Evolutionary conservation across 805 yeast genomes (phyloP).

Genomic region (Zygosaccharomyces rouxii): DNA sequence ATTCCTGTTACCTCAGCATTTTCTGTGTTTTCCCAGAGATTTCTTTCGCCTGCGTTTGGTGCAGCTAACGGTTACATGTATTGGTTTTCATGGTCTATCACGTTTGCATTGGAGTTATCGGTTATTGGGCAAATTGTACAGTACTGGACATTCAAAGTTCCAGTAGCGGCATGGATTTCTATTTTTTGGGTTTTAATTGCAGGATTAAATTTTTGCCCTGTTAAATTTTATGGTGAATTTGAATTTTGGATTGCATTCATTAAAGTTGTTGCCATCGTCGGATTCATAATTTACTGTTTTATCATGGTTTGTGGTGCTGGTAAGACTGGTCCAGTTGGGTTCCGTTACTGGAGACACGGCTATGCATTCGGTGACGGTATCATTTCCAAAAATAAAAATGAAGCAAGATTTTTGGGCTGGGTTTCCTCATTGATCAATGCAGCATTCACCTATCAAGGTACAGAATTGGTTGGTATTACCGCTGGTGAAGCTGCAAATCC

Average conservation of each 20-base stretch:
- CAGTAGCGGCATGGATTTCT: conserved; percentile 66
- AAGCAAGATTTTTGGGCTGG: conserved; percentile 66
- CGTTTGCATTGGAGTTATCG: conserved; percentile 69
- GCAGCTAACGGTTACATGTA: conserved; percentile 69
- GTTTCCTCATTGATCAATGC: conserved; percentile 64
- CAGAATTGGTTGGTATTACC: conserved; percentile 69
- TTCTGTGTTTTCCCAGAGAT: conserved; percentile 64
- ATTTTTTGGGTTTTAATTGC: conserved; percentile 59
- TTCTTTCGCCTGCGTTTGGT: conserved; percentile 67
- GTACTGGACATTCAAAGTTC: conserved; percentile 67
- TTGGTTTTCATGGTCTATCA: conserved; percentile 75
- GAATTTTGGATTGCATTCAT: conserved; percentile 71
- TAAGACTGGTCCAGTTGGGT: conserved; percentile 63
- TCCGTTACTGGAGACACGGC: conserved; percentile 77
- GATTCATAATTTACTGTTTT: conserved; percentile 63
- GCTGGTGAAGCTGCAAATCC: conserved; percentile 74
- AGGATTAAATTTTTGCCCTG: conserved; percentile 58
- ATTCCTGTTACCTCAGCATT: conserved; percentile 66
- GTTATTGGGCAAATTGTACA: conserved; percentile 62
- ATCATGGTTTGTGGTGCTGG: conserved; percentile 78
- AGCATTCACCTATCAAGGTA: conserved; percentile 79
- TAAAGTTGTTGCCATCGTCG: conserved; percentile 64
- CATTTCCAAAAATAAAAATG: conserved; percentile 43
- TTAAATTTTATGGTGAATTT: conserved; percentile 64
- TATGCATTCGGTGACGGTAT: conserved; percentile 72